Evolutionary conservation across 1,284 basidiomycete species (phyloP).

Genomic region (Papiliotrema flavescens): DNA sequence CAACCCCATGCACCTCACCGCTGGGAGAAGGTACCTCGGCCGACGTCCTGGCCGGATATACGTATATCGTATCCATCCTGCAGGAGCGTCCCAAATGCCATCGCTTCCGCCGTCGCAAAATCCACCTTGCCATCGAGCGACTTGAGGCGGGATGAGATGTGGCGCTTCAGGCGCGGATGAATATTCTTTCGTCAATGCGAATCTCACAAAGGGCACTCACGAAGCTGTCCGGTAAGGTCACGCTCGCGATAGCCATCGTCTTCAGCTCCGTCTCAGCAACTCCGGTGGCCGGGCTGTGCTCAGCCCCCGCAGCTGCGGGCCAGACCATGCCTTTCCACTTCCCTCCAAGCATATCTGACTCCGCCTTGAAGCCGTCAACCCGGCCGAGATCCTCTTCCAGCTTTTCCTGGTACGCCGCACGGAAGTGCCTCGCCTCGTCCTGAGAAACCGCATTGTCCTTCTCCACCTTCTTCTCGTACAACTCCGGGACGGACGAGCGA

Average conservation of each 20-base stretch:
- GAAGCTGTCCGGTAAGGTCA: constrained; percentile 68
- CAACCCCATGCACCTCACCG: constrained; percentile 52
- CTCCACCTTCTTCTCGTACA: constrained; percentile 77
- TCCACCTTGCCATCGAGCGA: constrained; percentile 73
- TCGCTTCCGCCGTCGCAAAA: constrained; percentile 82
- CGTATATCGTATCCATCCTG: constrained; percentile 72
- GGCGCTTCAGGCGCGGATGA: constrained; percentile 71
- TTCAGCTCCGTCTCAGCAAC: constrained; percentile 56
- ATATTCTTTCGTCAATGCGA: constrained; percentile 56
- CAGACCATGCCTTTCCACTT: constrained; percentile 68
- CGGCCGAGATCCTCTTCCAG: constrained; percentile 61
- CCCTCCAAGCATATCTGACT: constrained; percentile 57
- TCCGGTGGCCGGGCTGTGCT: constrained; percentile 64
- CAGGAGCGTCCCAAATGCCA: constrained; percentile 81
- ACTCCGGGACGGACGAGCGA: constrained; percentile 68
- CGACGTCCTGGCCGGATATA: constrained; percentile 86
- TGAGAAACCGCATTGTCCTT: constrained; percentile 57
- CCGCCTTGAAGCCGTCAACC: constrained; percentile 55
- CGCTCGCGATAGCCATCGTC: constrained; percentile 64
- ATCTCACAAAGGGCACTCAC: constrained; percentile 52
- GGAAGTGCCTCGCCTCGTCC: constrained; percentile 55
- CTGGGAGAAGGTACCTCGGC: constrained; percentile 84
- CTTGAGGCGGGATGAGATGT: constrained; percentile 71
- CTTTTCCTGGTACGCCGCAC: constrained; percentile 58
- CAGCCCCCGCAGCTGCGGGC: constrained; percentile 60